Evolutionary conservation across 768 basidiomycete genomes (phyloP).

Genomic region (Russula sp.): DNA sequence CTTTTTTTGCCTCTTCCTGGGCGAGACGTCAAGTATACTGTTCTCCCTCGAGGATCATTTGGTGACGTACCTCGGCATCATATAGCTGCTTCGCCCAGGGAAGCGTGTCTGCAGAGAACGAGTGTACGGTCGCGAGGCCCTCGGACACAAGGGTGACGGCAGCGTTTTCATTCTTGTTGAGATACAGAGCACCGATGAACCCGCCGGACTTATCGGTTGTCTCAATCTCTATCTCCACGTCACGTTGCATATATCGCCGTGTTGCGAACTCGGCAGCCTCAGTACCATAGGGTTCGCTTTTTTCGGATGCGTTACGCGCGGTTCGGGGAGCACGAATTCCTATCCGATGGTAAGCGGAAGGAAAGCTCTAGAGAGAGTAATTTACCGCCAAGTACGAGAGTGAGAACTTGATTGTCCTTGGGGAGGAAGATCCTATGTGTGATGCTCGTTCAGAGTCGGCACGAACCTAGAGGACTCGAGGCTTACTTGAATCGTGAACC

Average conservation of each 20-base stretch:
- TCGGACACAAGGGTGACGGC: constrained; percentile 80
- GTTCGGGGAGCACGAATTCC: constrained; percentile 89
- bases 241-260: constrained; percentile 85
- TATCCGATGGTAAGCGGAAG: constrained; percentile 28
- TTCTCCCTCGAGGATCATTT: not conserved
- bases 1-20: constrained; percentile 76
- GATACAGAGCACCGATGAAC: constrained; percentile 83
- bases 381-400: constrained; percentile 82
- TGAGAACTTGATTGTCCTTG: constrained; percentile 89
- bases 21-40: not conserved
- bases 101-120: constrained; percentile 79
- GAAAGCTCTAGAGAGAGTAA: not conserved
- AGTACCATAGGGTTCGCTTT: constrained; percentile 80
- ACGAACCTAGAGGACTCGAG: constrained; percentile 20
- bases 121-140: constrained; percentile 83
- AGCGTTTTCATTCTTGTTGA: constrained; percentile 82
- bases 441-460: not conserved
- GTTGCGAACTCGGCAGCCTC: constrained; percentile 80
- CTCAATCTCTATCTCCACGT: constrained; percentile 90
- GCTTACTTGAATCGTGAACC: constrained; percentile 91
- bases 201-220: constrained; percentile 91
- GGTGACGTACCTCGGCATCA: constrained; percentile 68
- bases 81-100: constrained; percentile 75
- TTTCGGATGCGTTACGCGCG: constrained; percentile 73
- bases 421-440: constrained; percentile 65